Base-by-base conservation (phyloP, 371 early-diverging fungal species). In the Saksenaea oblongispora region DNA sequence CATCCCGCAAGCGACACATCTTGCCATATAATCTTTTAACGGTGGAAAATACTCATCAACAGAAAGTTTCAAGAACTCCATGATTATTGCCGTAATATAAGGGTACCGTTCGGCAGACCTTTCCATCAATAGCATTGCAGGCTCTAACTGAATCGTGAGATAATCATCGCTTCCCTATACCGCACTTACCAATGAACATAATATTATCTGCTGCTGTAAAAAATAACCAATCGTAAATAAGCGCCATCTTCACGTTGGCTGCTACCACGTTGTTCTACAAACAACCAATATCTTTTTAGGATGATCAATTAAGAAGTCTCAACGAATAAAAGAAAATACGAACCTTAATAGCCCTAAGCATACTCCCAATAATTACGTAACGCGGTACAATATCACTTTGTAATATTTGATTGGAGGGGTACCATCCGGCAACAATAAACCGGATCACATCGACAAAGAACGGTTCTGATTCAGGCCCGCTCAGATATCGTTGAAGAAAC, bases 171-270 rank as follows among this genome's bases (percentile, higher is more conserved):
- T 51, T 5, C 18, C n/a, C 1, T 13, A 51, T 39, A 31, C 7
- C 13, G 27, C 15, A 54, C 66, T 59, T 80, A 84, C 88, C 90
- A 24, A 91, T 88, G 58, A 85, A 86, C 93, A 93, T 93, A 59
- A 93, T 88, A 61, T 81, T 90, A 59, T 92, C 93, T 14, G 59
- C 71, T 0, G 74, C 51, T 8, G 86, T 83, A 65, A 85, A 93
- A 61, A 89, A 91, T n/a, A 93, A 70, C 91, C 92, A 93, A 68
- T 93, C 93, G 51, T 79, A 91, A 54, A 91, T 84, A 24, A 92
- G 57, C 10, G 93, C 90, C 13, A 89, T 73, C 62, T 90, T 91
- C 28, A 86, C 85, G 62, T 87, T 90, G 27, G 89, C 77, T 0
- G 88, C 87, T 0, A 83, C 79, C 0, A 83, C 83, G 57, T 79